Conservation (phyloP, 768 basidiomycete genomes). For the Boletus patriciae region DNA sequence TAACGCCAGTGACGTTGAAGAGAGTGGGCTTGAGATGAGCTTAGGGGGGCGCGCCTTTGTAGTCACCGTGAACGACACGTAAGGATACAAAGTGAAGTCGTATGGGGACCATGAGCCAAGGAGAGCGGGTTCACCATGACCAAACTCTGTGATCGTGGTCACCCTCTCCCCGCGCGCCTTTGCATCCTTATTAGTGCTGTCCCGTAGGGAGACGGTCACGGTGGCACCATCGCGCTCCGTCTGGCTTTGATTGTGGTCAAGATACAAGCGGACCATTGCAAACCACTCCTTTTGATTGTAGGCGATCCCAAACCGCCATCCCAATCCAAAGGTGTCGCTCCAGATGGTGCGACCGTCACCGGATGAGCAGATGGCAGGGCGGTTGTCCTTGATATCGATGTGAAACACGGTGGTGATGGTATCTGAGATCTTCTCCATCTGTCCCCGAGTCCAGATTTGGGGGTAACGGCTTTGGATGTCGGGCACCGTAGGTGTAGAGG, state of each 20-base stretch:
- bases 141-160: constrained; percentile 25
- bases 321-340: constrained; percentile 29
- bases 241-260: constrained; percentile 29
- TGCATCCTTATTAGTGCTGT: neutral
- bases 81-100: constrained; percentile 17
- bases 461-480: neutral
- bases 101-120: constrained; percentile 25
- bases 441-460: neutral
- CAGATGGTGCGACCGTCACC: constrained; percentile 11
- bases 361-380: constrained; percentile 16
- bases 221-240: constrained; percentile 21
- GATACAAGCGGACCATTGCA: constrained; percentile 23
- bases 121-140: constrained; percentile 24
- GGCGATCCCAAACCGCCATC: constrained; percentile 30
- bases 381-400: constrained; percentile 21
- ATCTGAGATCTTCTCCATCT: constrained; percentile 29
- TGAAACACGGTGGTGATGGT: constrained; percentile 26
- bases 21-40: constrained; percentile 12
- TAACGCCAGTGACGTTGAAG: constrained; percentile 18
- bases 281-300: constrained; percentile 23
- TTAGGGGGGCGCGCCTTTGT: constrained; percentile 18
- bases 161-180: constrained; percentile 11
- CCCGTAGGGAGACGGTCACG: constrained; percentile 13
- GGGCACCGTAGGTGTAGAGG: neutral
- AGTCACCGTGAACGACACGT: constrained; percentile 21